Evolutionary conservation across 768 basidiomycete genomes (phyloP), one percentile per base, ranked within the genome.

Genomic region (Trametes coccinea): DNA sequence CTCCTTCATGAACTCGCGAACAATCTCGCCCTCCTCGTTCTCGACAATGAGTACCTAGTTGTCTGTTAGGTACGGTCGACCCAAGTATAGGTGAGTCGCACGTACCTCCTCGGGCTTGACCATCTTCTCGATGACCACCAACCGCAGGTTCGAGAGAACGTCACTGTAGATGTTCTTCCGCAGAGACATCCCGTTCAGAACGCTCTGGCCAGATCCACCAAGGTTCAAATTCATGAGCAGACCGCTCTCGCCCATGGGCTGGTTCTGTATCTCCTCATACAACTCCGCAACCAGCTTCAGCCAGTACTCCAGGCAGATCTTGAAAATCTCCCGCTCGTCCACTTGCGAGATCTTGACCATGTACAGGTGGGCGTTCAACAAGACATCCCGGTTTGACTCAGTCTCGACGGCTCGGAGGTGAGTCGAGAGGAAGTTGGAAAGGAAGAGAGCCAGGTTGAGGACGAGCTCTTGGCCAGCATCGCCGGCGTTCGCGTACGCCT

Each of bases 281-380:
- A 99, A 82, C 71, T 97, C 96, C 1, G 93, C 86, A 13, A 99
- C 96, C 30, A 99, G 87, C 74, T 95, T 95, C 56, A 87, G 74
- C 93, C 97, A 99, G 77, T 98, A 99, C 72, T 98, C 97, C 70
- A 98, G 77, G 67, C 96, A 97, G 70, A 99, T 97, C 78, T 99
- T 99, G 87, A 98, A 98, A 65, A 99, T 91, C 75, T 99, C 97
- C 53, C 96, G 88, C 72, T 99, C 97, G 69, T 99, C 96, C 39
- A 99, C 97, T 67, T 95, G 94, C 0, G 93, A 95, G 40, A 99
- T 88, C 76, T 98, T 98, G 72, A 98, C 93, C 85, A 99, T 93
- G 77, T 98, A 99, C 31, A 96, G 79, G 74, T 99, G 96, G 0
- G 96, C 95, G 71, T 98, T 99, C 54, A 98, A 84, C 30, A 99